Conservation (phyloP, 306 rosid genomes). For the Acmispon strigosus region DNA sequence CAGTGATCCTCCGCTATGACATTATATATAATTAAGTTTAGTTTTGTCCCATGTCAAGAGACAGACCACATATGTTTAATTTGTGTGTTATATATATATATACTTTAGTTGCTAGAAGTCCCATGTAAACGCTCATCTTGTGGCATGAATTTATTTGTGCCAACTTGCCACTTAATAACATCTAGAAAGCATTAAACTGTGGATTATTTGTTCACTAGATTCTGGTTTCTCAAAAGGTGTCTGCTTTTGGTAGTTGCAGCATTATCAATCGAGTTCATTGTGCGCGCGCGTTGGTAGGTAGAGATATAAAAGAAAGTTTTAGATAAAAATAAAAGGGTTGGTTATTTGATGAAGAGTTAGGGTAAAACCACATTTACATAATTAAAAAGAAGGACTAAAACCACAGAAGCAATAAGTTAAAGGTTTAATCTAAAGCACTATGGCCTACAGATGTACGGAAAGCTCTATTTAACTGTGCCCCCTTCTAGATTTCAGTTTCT, state of each 20-base stretch:
- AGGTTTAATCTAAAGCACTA: neutral
- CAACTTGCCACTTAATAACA: conserved; percentile 3
- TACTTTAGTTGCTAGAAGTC: neutral
- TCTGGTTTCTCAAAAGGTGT: neutral
- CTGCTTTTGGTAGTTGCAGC: conserved; percentile 3
- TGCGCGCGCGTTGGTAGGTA: neutral
- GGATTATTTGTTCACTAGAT: neutral
- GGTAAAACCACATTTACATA: no score
- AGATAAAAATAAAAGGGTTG: neutral
- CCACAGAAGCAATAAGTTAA: no score
- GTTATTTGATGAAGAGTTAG: no score
- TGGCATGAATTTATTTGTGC: neutral
- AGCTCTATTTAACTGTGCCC: no score
- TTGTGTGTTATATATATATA: neutral
- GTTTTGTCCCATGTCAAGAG: neutral
- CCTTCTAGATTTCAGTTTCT: neutral
- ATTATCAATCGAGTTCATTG: neutral
- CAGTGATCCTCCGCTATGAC: no score
- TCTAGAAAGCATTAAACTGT: conserved; percentile 1
- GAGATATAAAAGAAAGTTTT: neutral
- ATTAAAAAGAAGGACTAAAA: no score
- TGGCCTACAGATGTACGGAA: no score
- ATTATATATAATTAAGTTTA: neutral
- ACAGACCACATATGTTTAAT: neutral
- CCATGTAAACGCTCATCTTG: neutral